A percentile compares a stretch with the other conserved stretches of the same genome.
Evolutionary conservation across 2,329 filamentous ascomycete genomes (phyloP).

Genomic region (Dactylellina parvicollis): DNA sequence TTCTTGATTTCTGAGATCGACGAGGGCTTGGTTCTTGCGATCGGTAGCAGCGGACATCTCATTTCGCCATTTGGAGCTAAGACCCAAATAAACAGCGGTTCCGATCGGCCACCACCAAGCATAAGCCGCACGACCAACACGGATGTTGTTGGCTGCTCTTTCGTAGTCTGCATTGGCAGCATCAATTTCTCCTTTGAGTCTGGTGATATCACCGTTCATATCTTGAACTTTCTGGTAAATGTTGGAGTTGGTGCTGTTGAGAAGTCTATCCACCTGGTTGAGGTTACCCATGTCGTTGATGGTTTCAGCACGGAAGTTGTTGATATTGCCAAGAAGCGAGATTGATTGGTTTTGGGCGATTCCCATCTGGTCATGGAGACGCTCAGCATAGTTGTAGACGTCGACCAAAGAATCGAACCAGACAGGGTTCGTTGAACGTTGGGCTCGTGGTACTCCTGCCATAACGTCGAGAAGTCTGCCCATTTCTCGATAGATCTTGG

Average conservation of each 20-base stretch:
- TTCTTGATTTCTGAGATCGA: slow-evolving; percentile 9
- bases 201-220: slow-evolving; percentile 25
- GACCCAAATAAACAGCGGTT: slow-evolving; percentile 33
- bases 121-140: slow-evolving; percentile 21
- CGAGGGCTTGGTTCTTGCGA: slow-evolving; percentile 23
- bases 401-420: slow-evolving; percentile 39
- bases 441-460: slow-evolving; percentile 13
- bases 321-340: slow-evolving; percentile 31
- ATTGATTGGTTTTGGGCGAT: slow-evolving; percentile 41
- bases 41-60: slow-evolving; percentile 36
- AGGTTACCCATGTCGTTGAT: slow-evolving; percentile 47
- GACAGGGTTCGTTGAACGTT: neutral
- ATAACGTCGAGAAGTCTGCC: slow-evolving; percentile 19
- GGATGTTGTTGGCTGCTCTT: slow-evolving; percentile 16
- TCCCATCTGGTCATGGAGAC: slow-evolving; percentile 47
- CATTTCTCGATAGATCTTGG: slow-evolving; percentile 35
- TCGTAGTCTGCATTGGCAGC: slow-evolving; percentile 30
- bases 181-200: slow-evolving; percentile 33
- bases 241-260: slow-evolving; percentile 21
- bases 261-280: slow-evolving; percentile 34
- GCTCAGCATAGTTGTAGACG: slow-evolving; percentile 39
- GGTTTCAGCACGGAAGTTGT: slow-evolving; percentile 33
- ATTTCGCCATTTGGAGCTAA: slow-evolving; percentile 36
- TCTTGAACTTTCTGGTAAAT: slow-evolving; percentile 30
- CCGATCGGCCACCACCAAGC: slow-evolving; percentile 38